Base-by-base conservation (phyloP, 2,329 filamentous ascomycete genomes). In the Zymoseptoria tritici region DNA sequence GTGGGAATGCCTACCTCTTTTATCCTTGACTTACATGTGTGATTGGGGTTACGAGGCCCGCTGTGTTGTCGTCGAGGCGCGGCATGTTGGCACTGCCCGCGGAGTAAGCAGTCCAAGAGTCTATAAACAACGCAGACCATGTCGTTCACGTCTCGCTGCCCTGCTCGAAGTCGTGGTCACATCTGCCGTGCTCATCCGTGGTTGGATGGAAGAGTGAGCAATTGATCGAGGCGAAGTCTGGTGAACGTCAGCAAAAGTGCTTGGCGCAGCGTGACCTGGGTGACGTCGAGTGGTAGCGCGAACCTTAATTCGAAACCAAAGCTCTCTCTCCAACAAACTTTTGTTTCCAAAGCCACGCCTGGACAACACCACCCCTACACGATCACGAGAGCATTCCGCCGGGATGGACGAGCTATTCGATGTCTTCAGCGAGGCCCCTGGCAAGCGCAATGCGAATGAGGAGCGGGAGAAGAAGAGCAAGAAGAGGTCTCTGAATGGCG, bases 401-500 rank as follows among this genome's bases (percentile, higher is more conserved):
- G 36, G 36, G 36, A 46, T 46, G 36, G 70, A 72, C 63, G 71
- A 72, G 20, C 54, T 73, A 46, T 73, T 73, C 58, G 70, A 70
- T 55, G 71, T 73, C 54, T 73, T 72, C 62, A 68, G 71, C 56
- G 71, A 73, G 60, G 68, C 67, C 55, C 51, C 64, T 20, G 59
- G 54, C 19, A 62, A 62, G 52, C 31, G 52, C 49, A 57, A 42
- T 24, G 54, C 21, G 42, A 56, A 51, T 26, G 60, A 62, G 36
- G 68, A 68, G 63, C 67, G 65, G 52, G 63, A 65, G 50, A 73
- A 71, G 64, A 69, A 69, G 62, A 89, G 80, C 77, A 94, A 91
- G 78, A 96, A 97, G 82, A 85, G 91, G 75, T 90, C 91, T 74
- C 87, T 88, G 49, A 92, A 91, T 73, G 90, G 91, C 62, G 83